A percentile compares a stretch with the other conserved stretches of the same genome.
Conservation (phyloP, 2,329 filamentous ascomycete genomes). For the Phialocephala subalpina region DNA sequence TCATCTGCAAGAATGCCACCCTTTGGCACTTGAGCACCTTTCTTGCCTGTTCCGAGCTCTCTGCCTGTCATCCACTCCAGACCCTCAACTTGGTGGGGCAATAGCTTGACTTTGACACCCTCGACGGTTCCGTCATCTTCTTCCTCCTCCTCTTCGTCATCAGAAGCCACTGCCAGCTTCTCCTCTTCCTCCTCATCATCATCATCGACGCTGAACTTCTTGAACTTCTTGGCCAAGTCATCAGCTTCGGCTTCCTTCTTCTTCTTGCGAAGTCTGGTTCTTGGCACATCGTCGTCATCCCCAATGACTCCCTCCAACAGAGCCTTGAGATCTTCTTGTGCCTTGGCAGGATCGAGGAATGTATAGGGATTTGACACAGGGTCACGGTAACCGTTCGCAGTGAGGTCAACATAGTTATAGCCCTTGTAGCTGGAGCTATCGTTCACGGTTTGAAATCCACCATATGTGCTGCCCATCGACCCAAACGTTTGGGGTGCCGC, state of each 20-base stretch:
- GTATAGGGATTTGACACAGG: slow-evolving; percentile 39
- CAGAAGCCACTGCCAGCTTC: slow-evolving; percentile 44
- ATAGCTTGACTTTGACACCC: slow-evolving; percentile 84
- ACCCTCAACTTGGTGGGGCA: slow-evolving; percentile 94
- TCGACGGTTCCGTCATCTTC: slow-evolving; percentile 72
- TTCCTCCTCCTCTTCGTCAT: slow-evolving; percentile 59
- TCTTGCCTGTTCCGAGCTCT: slow-evolving; percentile 86
- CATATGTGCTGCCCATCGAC: slow-evolving; percentile 40
- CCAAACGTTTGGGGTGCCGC: slow-evolving; percentile 39
- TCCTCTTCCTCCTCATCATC: slow-evolving; percentile 45
- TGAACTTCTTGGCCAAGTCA: slow-evolving; percentile 44
- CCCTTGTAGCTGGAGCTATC: slow-evolving; percentile 15
- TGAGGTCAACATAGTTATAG: slow-evolving; percentile 44
- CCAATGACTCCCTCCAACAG: slow-evolving; percentile 84
- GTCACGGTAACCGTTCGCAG: slow-evolving; percentile 35
- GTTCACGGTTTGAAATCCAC: slow-evolving; percentile 41
- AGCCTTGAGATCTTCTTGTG: slow-evolving; percentile 80
- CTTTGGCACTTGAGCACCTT: slow-evolving; percentile 77
- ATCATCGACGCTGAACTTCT: slow-evolving; percentile 52
- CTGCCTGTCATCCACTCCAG: slow-evolving; percentile 95
- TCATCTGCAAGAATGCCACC: slow-evolving; percentile 97
- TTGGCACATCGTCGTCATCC: slow-evolving; percentile 61
- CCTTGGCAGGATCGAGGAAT: slow-evolving; percentile 68
- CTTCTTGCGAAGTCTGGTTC: slow-evolving; percentile 48
- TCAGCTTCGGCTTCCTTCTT: slow-evolving; percentile 45